Conservation (phyloP, 2,329 filamentous ascomycete genomes). For the Talaromyces marneffei region DNA sequence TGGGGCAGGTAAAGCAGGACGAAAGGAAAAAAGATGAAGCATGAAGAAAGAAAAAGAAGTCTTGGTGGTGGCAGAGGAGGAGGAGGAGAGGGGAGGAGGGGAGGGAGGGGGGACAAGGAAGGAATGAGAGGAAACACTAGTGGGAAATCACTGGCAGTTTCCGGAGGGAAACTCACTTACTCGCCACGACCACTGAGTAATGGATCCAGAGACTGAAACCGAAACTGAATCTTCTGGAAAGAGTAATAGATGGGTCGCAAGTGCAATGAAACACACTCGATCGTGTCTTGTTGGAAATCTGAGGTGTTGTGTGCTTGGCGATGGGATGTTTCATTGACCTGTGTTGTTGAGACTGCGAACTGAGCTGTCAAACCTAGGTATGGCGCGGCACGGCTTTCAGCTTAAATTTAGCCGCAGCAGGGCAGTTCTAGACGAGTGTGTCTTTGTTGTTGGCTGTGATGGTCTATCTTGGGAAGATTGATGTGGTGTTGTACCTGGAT, state of each 20-base stretch:
- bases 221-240: neutral
- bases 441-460: slow-evolving; percentile 1
- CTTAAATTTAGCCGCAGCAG: slow-evolving; percentile 5
- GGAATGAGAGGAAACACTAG: slow-evolving; percentile 9
- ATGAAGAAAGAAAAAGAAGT: slow-evolving; percentile 15
- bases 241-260: neutral
- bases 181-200: neutral
- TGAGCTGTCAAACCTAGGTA: neutral
- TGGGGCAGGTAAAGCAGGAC: neutral
- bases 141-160: neutral
- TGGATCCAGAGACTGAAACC: neutral
- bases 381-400: slow-evolving; percentile 8
- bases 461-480: neutral
- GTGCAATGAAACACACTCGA: neutral
- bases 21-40: slow-evolving; percentile 10
- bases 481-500: neutral
- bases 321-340: slow-evolving; percentile 8
- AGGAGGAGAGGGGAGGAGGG: slow-evolving; percentile 6
- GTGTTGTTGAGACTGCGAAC: slow-evolving; percentile 7
- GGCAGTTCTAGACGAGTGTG: neutral
- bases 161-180: slow-evolving; percentile 3
- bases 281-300: slow-evolving; percentile 1
- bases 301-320: neutral
- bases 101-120: neutral
- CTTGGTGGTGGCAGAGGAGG: slow-evolving; percentile 2